Evolutionary conservation across 2,329 filamentous ascomycete genomes (phyloP).

Genomic region (Fusarium floridanum): DNA sequence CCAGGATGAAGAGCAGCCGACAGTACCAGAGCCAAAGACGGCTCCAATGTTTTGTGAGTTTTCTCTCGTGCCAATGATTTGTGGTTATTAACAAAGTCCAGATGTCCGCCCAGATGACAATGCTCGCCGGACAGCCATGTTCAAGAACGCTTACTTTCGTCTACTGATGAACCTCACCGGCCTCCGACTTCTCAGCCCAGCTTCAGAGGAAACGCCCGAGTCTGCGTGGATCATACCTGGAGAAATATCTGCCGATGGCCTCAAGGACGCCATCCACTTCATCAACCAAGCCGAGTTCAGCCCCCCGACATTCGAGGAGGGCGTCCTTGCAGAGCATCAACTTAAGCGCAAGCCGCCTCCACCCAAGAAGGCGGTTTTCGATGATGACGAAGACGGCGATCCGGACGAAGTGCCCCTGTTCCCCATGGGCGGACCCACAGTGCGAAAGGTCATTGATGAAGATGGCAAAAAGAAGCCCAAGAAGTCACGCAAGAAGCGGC

Average conservation of each 20-base stretch:
- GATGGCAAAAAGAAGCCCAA: constrained; percentile 65
- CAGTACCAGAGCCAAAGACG: constrained; percentile 44
- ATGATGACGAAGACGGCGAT: constrained; percentile 75
- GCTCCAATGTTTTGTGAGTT: constrained; percentile 53
- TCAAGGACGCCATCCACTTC: constrained; percentile 77
- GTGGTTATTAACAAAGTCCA: constrained; percentile 53
- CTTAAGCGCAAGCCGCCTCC: constrained; percentile 77
- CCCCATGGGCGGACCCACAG: constrained; percentile 74
- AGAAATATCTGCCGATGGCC: constrained; percentile 70
- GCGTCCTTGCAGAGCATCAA: constrained; percentile 79
- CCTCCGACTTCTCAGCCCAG: constrained; percentile 69
- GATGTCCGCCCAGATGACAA: constrained; percentile 75
- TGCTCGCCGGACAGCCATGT: constrained; percentile 78
- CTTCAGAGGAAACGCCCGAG: constrained; percentile 77
- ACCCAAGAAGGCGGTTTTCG: constrained; percentile 72
- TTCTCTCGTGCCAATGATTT: background rate
- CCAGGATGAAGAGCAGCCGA: constrained; percentile 43
- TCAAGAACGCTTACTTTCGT: constrained; percentile 89
- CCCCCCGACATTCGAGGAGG: constrained; percentile 82
- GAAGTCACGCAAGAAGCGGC: constrained; percentile 57
- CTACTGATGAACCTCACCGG: constrained; percentile 84
- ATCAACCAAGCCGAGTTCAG: constrained; percentile 85
- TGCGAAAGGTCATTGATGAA: constrained; percentile 65
- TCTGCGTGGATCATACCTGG: constrained; percentile 84
- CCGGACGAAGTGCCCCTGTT: constrained; percentile 71